Evolutionary conservation across 1,284 basidiomycete genomes (phyloP), one percentile per base, ranked within the genome.

Genomic region (Trametes hirsuta): DNA sequence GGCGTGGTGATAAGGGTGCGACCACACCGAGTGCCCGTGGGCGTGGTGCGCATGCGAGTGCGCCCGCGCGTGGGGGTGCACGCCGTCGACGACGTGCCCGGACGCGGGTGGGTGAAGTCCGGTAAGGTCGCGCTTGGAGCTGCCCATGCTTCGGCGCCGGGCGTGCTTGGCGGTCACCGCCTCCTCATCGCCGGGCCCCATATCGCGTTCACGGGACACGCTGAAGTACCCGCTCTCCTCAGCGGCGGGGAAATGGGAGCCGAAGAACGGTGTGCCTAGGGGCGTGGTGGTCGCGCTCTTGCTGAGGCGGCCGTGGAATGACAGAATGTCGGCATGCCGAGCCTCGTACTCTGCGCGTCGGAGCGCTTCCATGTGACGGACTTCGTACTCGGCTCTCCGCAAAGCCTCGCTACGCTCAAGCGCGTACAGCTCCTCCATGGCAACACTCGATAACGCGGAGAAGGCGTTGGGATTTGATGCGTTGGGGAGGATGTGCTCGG

Each of bases 401-500:
- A 88, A 74, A 1, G 93, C 91, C 72, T 96, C 94, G 65, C 88
- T 83, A 40, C 87, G 87, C 74, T 96, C 94, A n/a, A 96, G 84
- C 65, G 87, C 86, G 69, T 90, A 89, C 0, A 96, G 83, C 74
- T 95, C 92, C 58, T 93, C 92, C 74, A 94, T 90, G 1, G 94
- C 93, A 40, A 93, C 83, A 21, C 84, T 87, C 10, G 91, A 93
- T 25, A 95, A 77, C 0, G 93, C 85, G 15, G 83, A 83, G 66
- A 91, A 88, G 1, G 91, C 82, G n/a, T 86, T 82, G 10, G 81
- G 75, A 61, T 74, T 76, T 62, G 69, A 58, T 53, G 66, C 58
- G 58, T 53, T 68, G 64, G 71, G 65, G 61, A 71, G 65, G 37
- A 65, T 64, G 35, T 68, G 68, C 47, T 69, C 65, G 53, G 62